A percentile compares a stretch with the other conserved stretches of the same genome.
Conservation (phyloP, 225 moss, liverwort and hornwort species). For the Rhytidiadelphus loreus region DNA sequence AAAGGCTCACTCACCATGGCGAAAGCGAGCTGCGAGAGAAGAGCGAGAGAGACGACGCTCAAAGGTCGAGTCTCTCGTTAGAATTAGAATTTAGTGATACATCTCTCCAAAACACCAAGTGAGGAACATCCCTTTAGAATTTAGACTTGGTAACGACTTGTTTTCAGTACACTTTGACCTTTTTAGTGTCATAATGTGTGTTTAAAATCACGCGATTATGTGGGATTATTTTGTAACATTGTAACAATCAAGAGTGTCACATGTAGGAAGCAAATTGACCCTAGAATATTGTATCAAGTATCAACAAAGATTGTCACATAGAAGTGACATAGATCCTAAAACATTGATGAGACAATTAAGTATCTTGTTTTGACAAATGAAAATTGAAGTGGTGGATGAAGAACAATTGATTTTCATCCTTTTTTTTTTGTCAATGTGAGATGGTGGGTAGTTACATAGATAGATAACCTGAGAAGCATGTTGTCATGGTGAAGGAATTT, state of each 20-base stretch:
- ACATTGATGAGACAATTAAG: neutral
- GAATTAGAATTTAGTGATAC: too few relatives aligned
- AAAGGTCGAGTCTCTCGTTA: neutral
- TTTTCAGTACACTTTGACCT: neutral
- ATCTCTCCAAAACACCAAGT: neutral
- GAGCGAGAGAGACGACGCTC: neutral
- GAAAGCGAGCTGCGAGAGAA: neutral
- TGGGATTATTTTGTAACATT: neutral
- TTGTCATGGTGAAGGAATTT: too few relatives aligned
- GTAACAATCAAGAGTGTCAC: neutral
- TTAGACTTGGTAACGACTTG: too few relatives aligned
- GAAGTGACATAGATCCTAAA: neutral
- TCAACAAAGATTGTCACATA: neutral
- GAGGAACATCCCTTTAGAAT: neutral
- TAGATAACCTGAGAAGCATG: rapidly evolving
- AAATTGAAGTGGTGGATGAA: rapidly evolving
- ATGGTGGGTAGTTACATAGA: too few relatives aligned
- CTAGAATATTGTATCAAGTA: neutral
- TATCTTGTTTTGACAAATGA: neutral
- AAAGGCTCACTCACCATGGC: neutral
- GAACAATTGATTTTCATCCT: neutral
- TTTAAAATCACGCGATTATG: rapidly evolving
- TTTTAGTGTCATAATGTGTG: neutral
- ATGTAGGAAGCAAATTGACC: rapidly evolving
- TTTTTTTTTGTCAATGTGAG: too few relatives aligned